Evolutionary conservation across 352 stramenopile genomes (phyloP).

Genomic region (Saprolegnia diclina): DNA sequence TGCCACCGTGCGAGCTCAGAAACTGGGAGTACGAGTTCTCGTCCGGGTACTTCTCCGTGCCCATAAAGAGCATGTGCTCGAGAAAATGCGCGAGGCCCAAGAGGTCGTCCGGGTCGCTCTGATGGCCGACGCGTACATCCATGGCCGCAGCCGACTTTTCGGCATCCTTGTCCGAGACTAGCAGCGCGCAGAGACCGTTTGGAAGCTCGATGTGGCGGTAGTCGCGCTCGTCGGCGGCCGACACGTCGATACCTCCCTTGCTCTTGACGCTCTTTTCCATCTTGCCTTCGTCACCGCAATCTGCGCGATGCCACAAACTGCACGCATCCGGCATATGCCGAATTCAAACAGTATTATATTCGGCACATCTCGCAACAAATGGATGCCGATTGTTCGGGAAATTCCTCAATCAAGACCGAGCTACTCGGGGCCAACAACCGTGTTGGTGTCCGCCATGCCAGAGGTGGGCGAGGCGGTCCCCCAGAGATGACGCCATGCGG

Average conservation of each 20-base stretch:
- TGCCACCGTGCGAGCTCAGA: constrained; percentile 74
- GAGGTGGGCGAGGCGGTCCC: too few species aligned
- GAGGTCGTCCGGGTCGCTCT: constrained; percentile 57
- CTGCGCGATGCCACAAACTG: background rate
- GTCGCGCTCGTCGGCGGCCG: constrained; percentile 57
- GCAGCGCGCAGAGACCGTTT: constrained; percentile 62
- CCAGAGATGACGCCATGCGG: too few species aligned
- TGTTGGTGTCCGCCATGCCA: too few species aligned
- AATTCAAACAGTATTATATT: background rate
- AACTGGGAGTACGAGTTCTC: constrained; percentile 81
- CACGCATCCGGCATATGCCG: background rate
- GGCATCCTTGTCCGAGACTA: constrained; percentile 74
- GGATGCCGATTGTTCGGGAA: too few species aligned
- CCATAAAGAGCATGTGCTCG: constrained; percentile 93
- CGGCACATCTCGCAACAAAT: too few species aligned
- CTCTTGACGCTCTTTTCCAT: constrained; percentile 21
- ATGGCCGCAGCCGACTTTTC: constrained; percentile 80
- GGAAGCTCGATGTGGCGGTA: constrained; percentile 66
- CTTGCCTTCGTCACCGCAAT: constrained; percentile 3
- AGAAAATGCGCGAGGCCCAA: constrained; percentile 67
- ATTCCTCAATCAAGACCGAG: too few species aligned
- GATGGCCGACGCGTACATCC: constrained; percentile 82
- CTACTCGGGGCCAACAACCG: too few species aligned
- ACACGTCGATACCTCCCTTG: constrained; percentile 26
- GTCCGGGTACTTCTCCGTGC: constrained; percentile 87